Percentiles rank a stretch among this genome's conserved stretches.
phyloP scores from a whole-genome alignment of 2,329 filamentous ascomycete species.

The Conoideocrella luteorostrata region DNA sequence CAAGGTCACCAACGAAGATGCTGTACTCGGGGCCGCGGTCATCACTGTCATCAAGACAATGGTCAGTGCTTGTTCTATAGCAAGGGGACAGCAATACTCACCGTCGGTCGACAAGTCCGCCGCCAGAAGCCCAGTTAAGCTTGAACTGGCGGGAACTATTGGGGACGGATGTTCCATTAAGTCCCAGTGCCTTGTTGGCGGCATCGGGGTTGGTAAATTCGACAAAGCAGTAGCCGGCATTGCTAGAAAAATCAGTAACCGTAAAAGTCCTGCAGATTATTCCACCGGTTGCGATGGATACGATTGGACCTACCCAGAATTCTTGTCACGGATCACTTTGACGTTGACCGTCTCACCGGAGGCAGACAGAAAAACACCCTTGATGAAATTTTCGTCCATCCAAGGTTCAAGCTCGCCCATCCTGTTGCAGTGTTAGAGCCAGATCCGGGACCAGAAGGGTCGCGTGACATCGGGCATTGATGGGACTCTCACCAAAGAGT shows the following conservation, averaged over 20 bases:
- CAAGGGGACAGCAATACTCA: constrained; percentile 32
- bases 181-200: constrained; percentile 80
- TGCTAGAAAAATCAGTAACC: constrained; percentile 58
- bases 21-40: constrained; percentile 94
- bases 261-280: background rate
- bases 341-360: constrained; percentile 94
- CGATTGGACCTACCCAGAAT: constrained; percentile 68
- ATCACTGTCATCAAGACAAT: constrained; percentile 50
- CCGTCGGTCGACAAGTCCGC: constrained; percentile 90
- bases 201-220: constrained; percentile 80
- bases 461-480: background rate
- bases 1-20: constrained; percentile 96
- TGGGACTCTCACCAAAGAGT: constrained; percentile 48
- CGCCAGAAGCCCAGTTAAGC: constrained; percentile 98
- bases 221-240: constrained; percentile 97
- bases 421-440: constrained; percentile 46
- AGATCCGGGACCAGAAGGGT: too few species aligned
- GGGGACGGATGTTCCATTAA: constrained; percentile 85
- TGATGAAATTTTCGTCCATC: constrained; percentile 99
- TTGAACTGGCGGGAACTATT: constrained; percentile 96
- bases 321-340: constrained; percentile 99
- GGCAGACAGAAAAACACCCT: constrained; percentile 81
- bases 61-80: constrained; percentile 1
- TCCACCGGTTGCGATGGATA: too few species aligned
- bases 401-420: constrained; percentile 99